Evolutionary conservation across 2,329 filamentous ascomycete species (phyloP).

Genomic region (Atkinsonella texensis): DNA sequence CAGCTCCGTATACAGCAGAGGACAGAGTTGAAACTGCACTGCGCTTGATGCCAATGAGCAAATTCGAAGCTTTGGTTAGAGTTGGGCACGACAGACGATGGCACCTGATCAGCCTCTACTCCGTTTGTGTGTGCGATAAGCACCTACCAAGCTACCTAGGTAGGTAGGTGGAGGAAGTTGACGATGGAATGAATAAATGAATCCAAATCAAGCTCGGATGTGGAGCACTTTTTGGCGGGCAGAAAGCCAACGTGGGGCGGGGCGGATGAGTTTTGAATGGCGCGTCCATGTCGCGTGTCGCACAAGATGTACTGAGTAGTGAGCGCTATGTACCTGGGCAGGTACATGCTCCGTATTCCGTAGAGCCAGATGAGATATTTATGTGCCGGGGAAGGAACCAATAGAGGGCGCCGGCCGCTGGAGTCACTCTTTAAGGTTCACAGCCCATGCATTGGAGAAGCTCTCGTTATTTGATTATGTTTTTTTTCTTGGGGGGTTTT

Average conservation of each 20-base stretch:
- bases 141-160: no score
- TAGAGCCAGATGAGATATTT: background rate
- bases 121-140: background rate
- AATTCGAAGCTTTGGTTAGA: background rate
- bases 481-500: no score
- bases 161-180: background rate
- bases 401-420: no score
- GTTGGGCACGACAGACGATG: no score
- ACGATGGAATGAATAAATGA: background rate
- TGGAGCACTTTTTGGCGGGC: background rate
- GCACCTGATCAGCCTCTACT: background rate
- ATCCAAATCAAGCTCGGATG: background rate
- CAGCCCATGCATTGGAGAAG: no score
- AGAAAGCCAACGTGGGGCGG: background rate
- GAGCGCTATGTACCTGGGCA: no score
- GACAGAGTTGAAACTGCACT: background rate
- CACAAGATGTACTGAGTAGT: background rate
- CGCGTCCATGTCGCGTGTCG: slow-evolving; percentile 3
- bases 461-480: no score
- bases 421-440: no score
- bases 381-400: no score
- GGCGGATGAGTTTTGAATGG: background rate
- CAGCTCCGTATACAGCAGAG: background rate
- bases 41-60: background rate
- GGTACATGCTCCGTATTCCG: background rate